Evolutionary conservation across 257 asterid species (phyloP).

Genomic region (Solanum phureja): DNA sequence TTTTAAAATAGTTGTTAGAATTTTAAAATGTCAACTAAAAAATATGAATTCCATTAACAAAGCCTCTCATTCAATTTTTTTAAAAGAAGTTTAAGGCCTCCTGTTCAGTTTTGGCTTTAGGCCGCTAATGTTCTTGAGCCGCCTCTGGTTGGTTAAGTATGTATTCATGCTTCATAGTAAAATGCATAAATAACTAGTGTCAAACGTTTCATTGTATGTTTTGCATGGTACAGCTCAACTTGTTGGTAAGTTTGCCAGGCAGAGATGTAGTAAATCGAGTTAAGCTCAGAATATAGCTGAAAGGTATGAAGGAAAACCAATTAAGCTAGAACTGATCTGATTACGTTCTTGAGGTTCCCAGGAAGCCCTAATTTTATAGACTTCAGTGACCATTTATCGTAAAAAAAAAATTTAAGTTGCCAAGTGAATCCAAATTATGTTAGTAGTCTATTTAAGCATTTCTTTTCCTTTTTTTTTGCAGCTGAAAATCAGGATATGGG

Average conservation of each 20-base stretch:
- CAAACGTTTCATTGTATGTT: too few relatives aligned
- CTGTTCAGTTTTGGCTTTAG: too few relatives aligned
- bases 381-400: background rate
- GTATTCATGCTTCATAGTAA: too few relatives aligned
- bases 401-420: background rate
- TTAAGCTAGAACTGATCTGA: background rate
- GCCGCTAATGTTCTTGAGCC: too few relatives aligned
- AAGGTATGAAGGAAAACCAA: background rate
- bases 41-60: too few relatives aligned
- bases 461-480: conserved; percentile 9
- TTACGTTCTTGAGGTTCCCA: background rate
- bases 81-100: too few relatives aligned
- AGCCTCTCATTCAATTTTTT: too few relatives aligned
- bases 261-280: background rate
- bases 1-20: too few relatives aligned
- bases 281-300: background rate
- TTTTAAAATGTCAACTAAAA: too few relatives aligned
- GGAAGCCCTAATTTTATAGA: background rate
- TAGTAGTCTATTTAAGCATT: background rate
- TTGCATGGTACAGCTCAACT: background rate
- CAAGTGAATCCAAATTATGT: background rate
- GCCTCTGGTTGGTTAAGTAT: too few relatives aligned
- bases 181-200: too few relatives aligned
- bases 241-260: background rate
- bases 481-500: conserved; percentile 39